phyloP scores from a whole-genome alignment of 2,329 filamentous ascomycete genomes.

The Cladophialophora immunda region DNA sequence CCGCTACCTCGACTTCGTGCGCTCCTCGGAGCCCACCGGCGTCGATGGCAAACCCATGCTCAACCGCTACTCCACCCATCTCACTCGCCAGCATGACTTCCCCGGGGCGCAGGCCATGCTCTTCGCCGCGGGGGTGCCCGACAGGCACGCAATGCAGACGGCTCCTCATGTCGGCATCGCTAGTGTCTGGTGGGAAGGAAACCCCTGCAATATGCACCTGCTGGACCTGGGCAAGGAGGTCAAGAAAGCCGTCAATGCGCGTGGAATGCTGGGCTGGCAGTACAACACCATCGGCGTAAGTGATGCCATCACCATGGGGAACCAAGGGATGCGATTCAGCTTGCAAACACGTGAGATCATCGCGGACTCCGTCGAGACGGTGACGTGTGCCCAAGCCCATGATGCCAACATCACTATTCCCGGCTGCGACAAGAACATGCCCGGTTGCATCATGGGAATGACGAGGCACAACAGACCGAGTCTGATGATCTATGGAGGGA shows the following conservation, averaged over 20 bases:
- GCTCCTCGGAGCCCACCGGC: constrained; percentile 60
- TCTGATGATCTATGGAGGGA: constrained; percentile 94
- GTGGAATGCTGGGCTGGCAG: constrained; percentile 92
- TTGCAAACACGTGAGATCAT: constrained; percentile 91
- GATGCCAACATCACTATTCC: constrained; percentile 94
- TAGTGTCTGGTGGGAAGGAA: constrained; percentile 97
- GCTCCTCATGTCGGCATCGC: constrained; percentile 90
- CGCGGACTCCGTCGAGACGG: constrained; percentile 91
- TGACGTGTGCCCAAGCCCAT: constrained; percentile 90
- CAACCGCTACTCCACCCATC: constrained; percentile 84
- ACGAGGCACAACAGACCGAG: constrained; percentile 90
- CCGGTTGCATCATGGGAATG: constrained; percentile 88
- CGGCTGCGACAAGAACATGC: constrained; percentile 98
- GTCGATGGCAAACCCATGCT: constrained; percentile 70
- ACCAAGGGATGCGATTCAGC: constrained; percentile 88
- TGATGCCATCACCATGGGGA: constrained; percentile 92
- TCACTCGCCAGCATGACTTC: constrained; percentile 88
- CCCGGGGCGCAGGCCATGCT: constrained; percentile 96
- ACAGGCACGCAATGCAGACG: constrained; percentile 84
- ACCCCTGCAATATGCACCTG: constrained; percentile 85
- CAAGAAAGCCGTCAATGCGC: constrained; percentile 80
- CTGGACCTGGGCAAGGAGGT: constrained; percentile 87
- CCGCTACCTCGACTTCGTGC: constrained; percentile 66
- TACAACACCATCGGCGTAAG: constrained; percentile 92
- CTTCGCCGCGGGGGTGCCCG: constrained; percentile 88